Conservation (phyloP, 306 rosid species). For the Trifolium dubium region DNA sequence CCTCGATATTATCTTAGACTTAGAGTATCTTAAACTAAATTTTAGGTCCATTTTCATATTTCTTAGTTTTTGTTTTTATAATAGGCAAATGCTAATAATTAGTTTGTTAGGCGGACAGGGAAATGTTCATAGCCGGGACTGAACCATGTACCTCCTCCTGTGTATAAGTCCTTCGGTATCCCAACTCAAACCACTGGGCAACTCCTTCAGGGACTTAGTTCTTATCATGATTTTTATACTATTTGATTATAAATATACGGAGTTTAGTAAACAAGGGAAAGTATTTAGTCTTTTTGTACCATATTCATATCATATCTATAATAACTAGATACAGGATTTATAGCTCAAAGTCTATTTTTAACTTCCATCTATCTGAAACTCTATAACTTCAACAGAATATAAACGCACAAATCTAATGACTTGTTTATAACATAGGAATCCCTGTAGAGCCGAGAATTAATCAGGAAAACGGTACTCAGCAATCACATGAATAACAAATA, state of each 20-base stretch:
- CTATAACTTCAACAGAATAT: background rate
- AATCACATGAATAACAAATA: background rate
- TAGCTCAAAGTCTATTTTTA: background rate
- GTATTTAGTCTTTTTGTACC: background rate
- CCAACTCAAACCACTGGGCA: background rate
- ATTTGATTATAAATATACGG: background rate
- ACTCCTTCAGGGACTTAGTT: background rate
- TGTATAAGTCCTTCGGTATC: too few species aligned
- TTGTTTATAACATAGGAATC: conserved; percentile 30
- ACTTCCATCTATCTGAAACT: background rate
- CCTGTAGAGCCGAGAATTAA: background rate
- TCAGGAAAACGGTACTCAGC: background rate
- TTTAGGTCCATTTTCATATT: background rate
- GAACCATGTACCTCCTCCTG: background rate
- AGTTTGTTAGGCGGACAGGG: too few species aligned
- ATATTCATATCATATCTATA: background rate
- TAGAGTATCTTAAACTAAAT: background rate
- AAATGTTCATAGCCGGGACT: background rate
- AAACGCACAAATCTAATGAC: conserved; percentile 27
- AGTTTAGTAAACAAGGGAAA: background rate
- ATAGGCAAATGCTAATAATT: too few species aligned
- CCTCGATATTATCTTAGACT: background rate
- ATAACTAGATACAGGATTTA: too few species aligned
- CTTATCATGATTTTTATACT: background rate
- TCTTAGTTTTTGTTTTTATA: too few species aligned